Base-by-base conservation (phyloP, 768 basidiomycete genomes). In the Strobilomyces dryophilus region DNA sequence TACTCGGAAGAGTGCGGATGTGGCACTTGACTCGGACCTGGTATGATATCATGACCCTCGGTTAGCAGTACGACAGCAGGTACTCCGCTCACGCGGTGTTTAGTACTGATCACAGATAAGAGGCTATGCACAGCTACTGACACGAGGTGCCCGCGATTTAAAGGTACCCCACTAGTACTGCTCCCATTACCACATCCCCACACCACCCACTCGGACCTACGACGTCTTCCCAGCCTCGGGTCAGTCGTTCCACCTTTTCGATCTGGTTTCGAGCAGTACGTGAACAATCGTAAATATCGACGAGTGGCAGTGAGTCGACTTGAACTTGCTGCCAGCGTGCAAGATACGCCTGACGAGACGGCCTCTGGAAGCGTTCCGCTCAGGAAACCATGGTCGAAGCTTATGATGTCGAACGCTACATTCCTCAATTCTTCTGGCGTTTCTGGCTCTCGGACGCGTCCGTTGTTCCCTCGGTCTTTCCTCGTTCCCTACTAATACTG, bases 391-490 rank as follows among this genome's bases (percentile, higher is more conserved):
- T 53, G 52, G 20, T 47, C 4, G 45, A 45, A 35, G 3, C 43
- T 11, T 31, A 46, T 20, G 63, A 65, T 14, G 60, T 74, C 36
- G 66, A 67, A 24, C 71, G 68, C 14, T 76, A 79, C 54, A 61
- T 78, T 29, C 79, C 79, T 24, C 65, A 62, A 17, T 80, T 80
- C 59, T 53, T 80, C 12, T 76, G 75, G 73, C 72, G 73, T 14
- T 74, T 80, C 53, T 81, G 79, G 79, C 63, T 80, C 12, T 73
- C 77, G 35, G 62, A 69, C 44, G 66, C 59, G 76, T 76, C 61
- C 36, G 78, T 69, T 50, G 17, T 26, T 15, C 26, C 6, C 0
- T n/a, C 10, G 24, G 12, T 24, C 18, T 3, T 47, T 31, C 15
- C 17, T 8, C 24, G 5, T 45, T 39, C 17, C 21, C 36, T 18